Base-by-base conservation (phyloP, 2,329 filamentous ascomycete species). In the Beauveria sp. region DNA sequence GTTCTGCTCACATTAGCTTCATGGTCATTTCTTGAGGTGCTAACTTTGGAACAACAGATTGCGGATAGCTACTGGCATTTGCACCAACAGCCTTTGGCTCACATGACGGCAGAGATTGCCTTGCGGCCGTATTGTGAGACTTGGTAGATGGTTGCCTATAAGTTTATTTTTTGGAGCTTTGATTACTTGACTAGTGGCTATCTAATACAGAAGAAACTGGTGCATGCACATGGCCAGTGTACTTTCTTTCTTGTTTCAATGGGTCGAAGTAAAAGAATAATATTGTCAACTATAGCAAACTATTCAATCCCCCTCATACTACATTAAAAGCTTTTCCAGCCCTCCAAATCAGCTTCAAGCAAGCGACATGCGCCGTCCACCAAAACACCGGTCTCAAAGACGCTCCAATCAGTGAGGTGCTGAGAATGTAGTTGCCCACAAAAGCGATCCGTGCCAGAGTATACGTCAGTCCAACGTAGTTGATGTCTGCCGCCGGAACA, bases 11-110 rank as follows among this genome's bases (percentile, higher is more conserved):
- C 16, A 12, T 12, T 22, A 12, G 10, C 5, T 12, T 47, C 16
- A n/a, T 8, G 5, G 20, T 14, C 14, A 5, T 37, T 22, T 5
- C 34, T 26, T 2, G 37, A 16, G 34, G 16, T 56, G 43, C 59
- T 61, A 37, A 61, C 22, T 1, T 2, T 3, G 14, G 14, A 5
- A 48, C 2, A 26, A 7, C 16, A 62, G 61, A 62, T 62, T 54
- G 61, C 61, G 8, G 48, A 62, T 4, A 62, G 61, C 28, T 62
- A 62, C 41, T 62, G 61, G 61, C 48, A 58, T 59, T 20, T 62
- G 20, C 61, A 62, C 41, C 18, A 47, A n/a, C 59, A 62, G 48
- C 48, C 47, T 8, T 18, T 48, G 3, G 26, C 59, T 10, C 37
- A 57, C 28, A 46, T 53, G 44, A 56, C 53, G 5, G 18, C 44